phyloP scores from a whole-genome alignment of 2,329 filamentous ascomycete species.

The Penicillium psychrosexuale region DNA sequence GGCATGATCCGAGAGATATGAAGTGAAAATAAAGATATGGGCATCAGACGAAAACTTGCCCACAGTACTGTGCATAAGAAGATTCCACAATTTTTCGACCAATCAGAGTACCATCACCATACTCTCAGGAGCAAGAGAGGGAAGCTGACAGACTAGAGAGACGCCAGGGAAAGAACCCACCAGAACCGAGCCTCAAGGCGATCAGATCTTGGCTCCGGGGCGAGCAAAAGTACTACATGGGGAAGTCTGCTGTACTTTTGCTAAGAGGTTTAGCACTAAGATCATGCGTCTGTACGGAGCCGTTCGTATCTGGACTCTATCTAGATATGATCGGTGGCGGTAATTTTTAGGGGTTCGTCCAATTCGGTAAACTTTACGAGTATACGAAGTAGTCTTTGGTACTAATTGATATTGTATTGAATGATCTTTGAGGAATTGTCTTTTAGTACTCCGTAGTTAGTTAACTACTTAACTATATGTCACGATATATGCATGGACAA shows the following conservation, averaged over 20 bases:
- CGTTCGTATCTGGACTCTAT: background rate
- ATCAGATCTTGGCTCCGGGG: slow-evolving; percentile 2
- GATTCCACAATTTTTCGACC: too few species aligned
- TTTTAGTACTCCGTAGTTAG: background rate
- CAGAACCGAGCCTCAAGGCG: background rate
- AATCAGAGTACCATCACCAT: too few species aligned
- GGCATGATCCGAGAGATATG: too few species aligned
- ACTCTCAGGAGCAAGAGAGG: too few species aligned
- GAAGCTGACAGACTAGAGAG: too few species aligned
- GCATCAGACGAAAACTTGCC: too few species aligned
- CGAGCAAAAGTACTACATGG: slow-evolving; percentile 17
- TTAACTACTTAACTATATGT: too few species aligned
- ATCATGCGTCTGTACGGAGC: background rate
- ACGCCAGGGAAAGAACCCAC: too few species aligned
- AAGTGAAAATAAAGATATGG: too few species aligned
- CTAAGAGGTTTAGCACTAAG: background rate
- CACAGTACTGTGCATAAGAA: too few species aligned
- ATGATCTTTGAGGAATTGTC: background rate
- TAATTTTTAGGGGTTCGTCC: slow-evolving; percentile 1
- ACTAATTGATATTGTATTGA: background rate
- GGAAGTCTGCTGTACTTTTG: slow-evolving; percentile 15
- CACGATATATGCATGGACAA: too few species aligned
- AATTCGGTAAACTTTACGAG: background rate
- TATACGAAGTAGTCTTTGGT: background rate
- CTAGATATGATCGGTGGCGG: slow-evolving; percentile 1